Evolutionary conservation across 83 land plant genomes (phyloP).

Genomic region (Picea engelmannii): DNA sequence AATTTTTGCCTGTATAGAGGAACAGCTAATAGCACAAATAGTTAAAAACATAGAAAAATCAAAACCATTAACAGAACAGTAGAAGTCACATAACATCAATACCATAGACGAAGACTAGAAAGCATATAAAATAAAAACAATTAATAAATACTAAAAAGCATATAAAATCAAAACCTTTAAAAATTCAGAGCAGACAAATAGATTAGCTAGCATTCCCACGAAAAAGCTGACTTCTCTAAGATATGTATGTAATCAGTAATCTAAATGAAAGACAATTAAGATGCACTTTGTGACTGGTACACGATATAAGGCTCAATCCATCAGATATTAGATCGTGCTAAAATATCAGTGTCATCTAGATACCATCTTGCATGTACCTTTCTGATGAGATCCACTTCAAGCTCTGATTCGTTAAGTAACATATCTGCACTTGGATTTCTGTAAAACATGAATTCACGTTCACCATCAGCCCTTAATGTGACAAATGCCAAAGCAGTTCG

Average conservation of each 20-base stretch:
- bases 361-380: background rate
- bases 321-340: background rate
- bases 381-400: conserved; percentile 14
- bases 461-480: conserved; percentile 70
- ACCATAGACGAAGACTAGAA: background rate
- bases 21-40: background rate
- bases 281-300: background rate
- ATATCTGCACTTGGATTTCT: conserved; percentile 89
- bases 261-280: background rate
- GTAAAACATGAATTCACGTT: conserved; percentile 80
- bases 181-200: no score
- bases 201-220: no score
- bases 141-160: no score
- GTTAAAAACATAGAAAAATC: background rate
- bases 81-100: background rate
- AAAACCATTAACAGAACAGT: no score
- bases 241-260: no score
- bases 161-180: no score
- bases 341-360: background rate
- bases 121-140: background rate
- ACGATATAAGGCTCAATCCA: background rate
- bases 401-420: conserved; percentile 60
- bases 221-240: no score
- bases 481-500: conserved; percentile 84
- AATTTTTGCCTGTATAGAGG: conserved; percentile 41